Base-by-base conservation (phyloP, 1,139 yeast genomes). In the Candida sp. region DNA sequence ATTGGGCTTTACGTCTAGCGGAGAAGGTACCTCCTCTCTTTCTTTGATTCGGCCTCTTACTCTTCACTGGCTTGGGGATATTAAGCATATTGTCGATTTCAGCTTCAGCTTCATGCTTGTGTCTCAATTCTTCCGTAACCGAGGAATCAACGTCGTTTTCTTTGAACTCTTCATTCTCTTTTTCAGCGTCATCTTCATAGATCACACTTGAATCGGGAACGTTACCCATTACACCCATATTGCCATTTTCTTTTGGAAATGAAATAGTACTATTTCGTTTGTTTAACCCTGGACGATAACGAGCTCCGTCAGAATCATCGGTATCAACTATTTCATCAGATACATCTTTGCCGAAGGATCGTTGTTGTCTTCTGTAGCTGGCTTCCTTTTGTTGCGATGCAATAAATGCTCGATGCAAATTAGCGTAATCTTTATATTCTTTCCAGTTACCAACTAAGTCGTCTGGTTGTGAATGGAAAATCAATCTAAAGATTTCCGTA, bases 391-490 rank as follows among this genome's bases (percentile, higher is more conserved):
- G 61, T 48, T 74, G 93, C 11, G 82, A 76, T 35, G 73, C 54
- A 38, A 64, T 60, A 56, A 86, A 86, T 0, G 84, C 87, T 30
- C 73, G 66, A 43, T 70, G 73, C 54, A 85, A 61, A 44, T 76
- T 78, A 40, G 79, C 75, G 60, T 74, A 87, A 33, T 77, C 82
- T 59, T 88, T 90, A 61, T 90, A 95, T 41, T 89, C 96, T 46
- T 79, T 79, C 99, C 99, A 95, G 0, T 93, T 79, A 21, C 75
- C 73, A 11, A 93, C 98, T 12, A 79, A 73, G 59, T 93, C 89
- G 62, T 95, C 99, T 0, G 99, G 99, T 60, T 93, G 98, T 50
- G 90, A 82, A 51, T 91, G 93, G 75, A 95, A 95, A 3, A 93
- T 89, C 63, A 85, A 74, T 48, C 97, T 75, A 66, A 79, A 95